Evolutionary conservation across 495 filamentous ascomycete genomes (phyloP).

Genomic region (Podospora comata): DNA sequence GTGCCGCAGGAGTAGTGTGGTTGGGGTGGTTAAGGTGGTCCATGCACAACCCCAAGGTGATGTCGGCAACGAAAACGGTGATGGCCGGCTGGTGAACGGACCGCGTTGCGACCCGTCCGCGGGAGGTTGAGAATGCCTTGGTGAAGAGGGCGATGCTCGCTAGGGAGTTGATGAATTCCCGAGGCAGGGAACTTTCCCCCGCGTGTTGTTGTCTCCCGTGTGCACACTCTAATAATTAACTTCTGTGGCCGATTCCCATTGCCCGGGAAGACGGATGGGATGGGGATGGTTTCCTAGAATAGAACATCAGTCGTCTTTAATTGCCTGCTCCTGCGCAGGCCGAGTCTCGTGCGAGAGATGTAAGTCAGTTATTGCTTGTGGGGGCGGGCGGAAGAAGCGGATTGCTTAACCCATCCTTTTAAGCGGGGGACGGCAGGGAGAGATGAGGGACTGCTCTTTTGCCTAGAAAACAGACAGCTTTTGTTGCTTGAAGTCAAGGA

Average conservation of each 20-base stretch:
- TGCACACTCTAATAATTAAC: no score
- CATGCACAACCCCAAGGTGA: neutral
- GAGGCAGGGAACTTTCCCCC: neutral
- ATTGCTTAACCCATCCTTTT: neutral
- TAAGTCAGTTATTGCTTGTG: neutral
- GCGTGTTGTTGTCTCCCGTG: no score
- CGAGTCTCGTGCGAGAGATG: neutral
- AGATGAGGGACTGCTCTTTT: neutral
- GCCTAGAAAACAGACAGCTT: neutral
- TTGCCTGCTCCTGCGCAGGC: neutral
- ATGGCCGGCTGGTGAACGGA: neutral
- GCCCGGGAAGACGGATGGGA: neutral
- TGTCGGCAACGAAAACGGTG: neutral
- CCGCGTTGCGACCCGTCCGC: neutral
- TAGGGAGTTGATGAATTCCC: neutral
- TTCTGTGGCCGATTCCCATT: neutral
- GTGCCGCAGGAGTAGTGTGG: no score
- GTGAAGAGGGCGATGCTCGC: neutral
- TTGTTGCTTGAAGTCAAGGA: neutral
- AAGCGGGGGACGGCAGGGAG: conserved; percentile 4
- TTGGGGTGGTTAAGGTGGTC: neutral
- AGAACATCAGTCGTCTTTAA: neutral
- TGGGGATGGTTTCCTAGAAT: neutral
- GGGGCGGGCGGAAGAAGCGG: neutral
- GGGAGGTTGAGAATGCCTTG: neutral